Base-by-base conservation (phyloP, 768 basidiomycete species). In the Fomitopsis pulvina region DNA sequence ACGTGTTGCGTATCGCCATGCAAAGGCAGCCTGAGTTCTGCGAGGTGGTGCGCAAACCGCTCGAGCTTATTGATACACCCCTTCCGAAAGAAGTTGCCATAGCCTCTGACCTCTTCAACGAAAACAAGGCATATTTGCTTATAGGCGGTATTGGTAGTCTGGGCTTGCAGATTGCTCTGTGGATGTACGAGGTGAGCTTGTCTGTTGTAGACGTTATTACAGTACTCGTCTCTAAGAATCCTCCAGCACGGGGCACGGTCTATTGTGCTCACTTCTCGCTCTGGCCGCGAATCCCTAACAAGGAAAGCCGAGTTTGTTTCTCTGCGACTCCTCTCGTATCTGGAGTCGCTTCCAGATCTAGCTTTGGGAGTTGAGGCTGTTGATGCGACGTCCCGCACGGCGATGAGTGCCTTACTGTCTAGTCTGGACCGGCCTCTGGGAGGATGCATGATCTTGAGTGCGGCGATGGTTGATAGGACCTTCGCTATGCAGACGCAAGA, bases 111-210 rank as follows among this genome's bases (percentile, higher is more conserved):
- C 43, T 65, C 20, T 66, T 70, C 48, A 37, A 47, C 26, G 34
- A 24, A 18, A 41, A 21, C 14, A 46, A 46, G 51, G 51, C 59
- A 11, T 72, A 74, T 48, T 28, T 73, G 4, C 58, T 72, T 7
- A 39, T 73, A 9, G 72, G 71, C 18, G 72, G 71, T 7, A 66
- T 72, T 26, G 69, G 72, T 2, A 63, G 63, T 10, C 50, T 74
- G 14, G 72, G 72, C 1, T 41, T 65, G 16, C 66, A 69, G 21
- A 50, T 70, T 21, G 70, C 71, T 9, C 45, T 71, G 21, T 72
- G 66, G 63, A 68, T 75, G 68, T 73, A 73, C 53, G 48, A 68
- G 60, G 72, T 72, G 20, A 56, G 60, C 34, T 28, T 57, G 9
- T 71, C 71, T 47, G 22, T 71, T 57, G 71, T 11, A 29, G 70